Base-by-base conservation (phyloP, 768 basidiomycete genomes). In the Lyophyllum atratum region DNA sequence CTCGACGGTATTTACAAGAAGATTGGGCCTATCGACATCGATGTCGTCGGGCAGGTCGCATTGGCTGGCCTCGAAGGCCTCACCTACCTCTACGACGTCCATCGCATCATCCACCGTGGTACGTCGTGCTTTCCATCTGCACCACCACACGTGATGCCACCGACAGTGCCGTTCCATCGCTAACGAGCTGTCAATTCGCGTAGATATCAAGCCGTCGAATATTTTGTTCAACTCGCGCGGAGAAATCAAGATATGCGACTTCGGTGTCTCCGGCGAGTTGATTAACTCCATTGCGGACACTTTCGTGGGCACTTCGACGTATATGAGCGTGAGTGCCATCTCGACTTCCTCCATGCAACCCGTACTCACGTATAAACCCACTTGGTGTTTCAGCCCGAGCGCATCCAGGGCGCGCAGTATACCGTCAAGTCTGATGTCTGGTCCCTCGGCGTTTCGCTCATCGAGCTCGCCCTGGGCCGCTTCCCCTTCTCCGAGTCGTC, bases 251-350 rank as follows among this genome's bases (percentile, higher is more conserved):
- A 95, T 99, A 53, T 98, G 96, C 68, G 97, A 99, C 73, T 99
- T 98, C 71, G 97, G 97, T 37, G 97, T 99, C 7, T 98, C 95
- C 1, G 97, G 97, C 31, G 97, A 99, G 72, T 83, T 99, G 66
- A 96, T 98, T 76, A 98, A 98, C 75, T 95, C 93, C 8, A 96
- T 98, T 60, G 97, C 97, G 34, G 95, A 98, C 74, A 98, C 97
- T 0, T 99, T 98, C 69, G 97, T 99, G 37, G 96, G 97, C 26
- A 99, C 97, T 14, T 95, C 92, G 59, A 98, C 95, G 4, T 99
- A 99, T 71, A 99, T 98, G 96, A 98, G 97, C 64, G 97, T 98
- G 74, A 68, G 88, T 84, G 45, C 19, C 39, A 9, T 40, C 17
- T 7, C 54, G 42, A 39, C 33, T 45, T 48, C 46, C 40, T 50